Evolutionary conservation across 1,284 basidiomycete species (phyloP).

Genomic region (Trametes versicolor): DNA sequence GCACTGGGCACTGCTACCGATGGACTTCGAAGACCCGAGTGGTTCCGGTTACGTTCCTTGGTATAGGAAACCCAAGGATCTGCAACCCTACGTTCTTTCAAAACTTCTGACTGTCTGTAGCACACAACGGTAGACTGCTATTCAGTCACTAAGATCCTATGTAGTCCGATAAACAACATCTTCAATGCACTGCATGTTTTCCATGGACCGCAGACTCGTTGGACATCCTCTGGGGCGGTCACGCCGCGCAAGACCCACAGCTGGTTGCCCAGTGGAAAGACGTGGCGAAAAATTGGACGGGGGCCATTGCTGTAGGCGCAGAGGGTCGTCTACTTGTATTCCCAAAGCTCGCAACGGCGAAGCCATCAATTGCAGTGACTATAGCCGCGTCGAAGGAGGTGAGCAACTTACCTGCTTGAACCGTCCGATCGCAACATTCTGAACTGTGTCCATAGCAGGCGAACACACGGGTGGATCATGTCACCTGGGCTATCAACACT

Average conservation of each 20-base stretch:
- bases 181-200: slow-evolving; percentile 57
- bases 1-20: neutral
- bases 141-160: slow-evolving; percentile 31
- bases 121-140: slow-evolving; percentile 5
- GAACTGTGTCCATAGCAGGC: slow-evolving; percentile 1
- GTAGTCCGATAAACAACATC: slow-evolving; percentile 24
- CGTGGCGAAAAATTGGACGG: slow-evolving; percentile 56
- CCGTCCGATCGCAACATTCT: slow-evolving; percentile 4
- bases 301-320: slow-evolving; percentile 61
- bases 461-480: slow-evolving; percentile 26
- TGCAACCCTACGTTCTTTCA: slow-evolving; percentile 51
- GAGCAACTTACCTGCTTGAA: neutral
- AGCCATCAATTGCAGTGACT: slow-evolving; percentile 27
- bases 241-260: slow-evolving; percentile 43
- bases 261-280: slow-evolving; percentile 52
- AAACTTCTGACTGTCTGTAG: slow-evolving; percentile 46
- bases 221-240: slow-evolving; percentile 57
- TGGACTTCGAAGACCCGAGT: neutral
- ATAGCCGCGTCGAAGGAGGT: slow-evolving; percentile 29
- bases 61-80: slow-evolving; percentile 48
- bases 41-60: slow-evolving; percentile 43
- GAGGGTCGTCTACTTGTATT: slow-evolving; percentile 50
- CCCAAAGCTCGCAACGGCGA: slow-evolving; percentile 39
- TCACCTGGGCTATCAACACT: slow-evolving; percentile 66
- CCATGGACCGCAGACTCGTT: slow-evolving; percentile 64